phyloP scores from a whole-genome alignment of 2,329 filamentous ascomycete genomes.

The Thermoascus crustaceus region DNA sequence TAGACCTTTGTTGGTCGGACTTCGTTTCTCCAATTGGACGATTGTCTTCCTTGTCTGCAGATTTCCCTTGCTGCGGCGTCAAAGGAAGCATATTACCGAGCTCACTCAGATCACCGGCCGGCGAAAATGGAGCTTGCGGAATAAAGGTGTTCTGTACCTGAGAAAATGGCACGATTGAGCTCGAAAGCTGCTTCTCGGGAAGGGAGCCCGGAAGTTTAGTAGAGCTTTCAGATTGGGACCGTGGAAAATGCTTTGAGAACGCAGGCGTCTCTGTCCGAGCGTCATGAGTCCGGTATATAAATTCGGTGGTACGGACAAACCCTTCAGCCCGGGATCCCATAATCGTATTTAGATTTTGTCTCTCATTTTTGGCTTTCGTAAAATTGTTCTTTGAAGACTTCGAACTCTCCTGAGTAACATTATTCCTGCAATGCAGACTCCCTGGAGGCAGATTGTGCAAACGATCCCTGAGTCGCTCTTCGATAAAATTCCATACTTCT shows the following conservation, averaged over 20 bases:
- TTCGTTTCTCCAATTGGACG: neutral
- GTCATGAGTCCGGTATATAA: conserved; percentile 13
- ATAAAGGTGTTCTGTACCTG: conserved; percentile 18
- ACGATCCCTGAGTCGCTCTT: conserved; percentile 9
- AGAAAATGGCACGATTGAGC: conserved; percentile 26
- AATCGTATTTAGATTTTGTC: neutral
- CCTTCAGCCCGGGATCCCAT: conserved; percentile 2
- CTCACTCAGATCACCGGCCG: conserved; percentile 18
- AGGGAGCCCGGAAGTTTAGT: neutral
- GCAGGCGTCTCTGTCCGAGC: conserved; percentile 1
- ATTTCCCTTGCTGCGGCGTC: conserved; percentile 10
- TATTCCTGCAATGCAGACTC: conserved; percentile 1
- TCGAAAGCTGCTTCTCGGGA: conserved; percentile 5
- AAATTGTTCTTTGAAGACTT: neutral
- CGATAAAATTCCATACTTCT: conserved; percentile 14
- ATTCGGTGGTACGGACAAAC: conserved; percentile 11
- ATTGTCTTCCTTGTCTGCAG: conserved; percentile 3
- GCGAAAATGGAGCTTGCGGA: conserved; percentile 7
- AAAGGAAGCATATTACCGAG: conserved; percentile 22
- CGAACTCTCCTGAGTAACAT: neutral
- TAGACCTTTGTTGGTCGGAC: neutral
- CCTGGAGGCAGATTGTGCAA: neutral
- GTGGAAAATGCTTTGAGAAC: conserved; percentile 3
- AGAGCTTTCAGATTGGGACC: neutral
- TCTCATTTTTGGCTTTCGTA: conserved; percentile 2